A percentile compares a stretch with the other conserved stretches of the same genome.
Evolutionary conservation across 352 stramenopile genomes (phyloP).

Genomic region (Phytophthora sojae): DNA sequence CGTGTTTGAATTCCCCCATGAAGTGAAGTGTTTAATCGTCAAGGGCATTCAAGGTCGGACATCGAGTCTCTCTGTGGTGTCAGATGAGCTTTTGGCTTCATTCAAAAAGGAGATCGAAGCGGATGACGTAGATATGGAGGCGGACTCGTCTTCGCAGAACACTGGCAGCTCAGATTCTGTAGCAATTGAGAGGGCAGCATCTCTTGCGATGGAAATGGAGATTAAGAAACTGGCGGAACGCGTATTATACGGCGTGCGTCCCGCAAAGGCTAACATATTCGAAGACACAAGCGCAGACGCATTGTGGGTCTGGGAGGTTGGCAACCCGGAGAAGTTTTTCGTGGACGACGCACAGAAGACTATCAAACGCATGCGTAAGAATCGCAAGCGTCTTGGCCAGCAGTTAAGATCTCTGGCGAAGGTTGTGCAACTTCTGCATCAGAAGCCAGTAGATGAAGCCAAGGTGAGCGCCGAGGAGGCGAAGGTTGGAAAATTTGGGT

Average conservation of each 20-base stretch:
- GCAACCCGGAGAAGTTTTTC: constrained; percentile 79
- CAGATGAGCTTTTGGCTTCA: constrained; percentile 37
- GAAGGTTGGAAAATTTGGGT: constrained; percentile 82
- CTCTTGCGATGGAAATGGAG: constrained; percentile 79
- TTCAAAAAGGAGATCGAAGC: constrained; percentile 36
- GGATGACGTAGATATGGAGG: constrained; percentile 14
- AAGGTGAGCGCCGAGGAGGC: constrained; percentile 85
- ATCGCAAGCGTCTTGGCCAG: constrained; percentile 76
- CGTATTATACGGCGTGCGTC: constrained; percentile 67
- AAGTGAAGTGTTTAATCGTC: constrained; percentile 63
- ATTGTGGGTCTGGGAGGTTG: constrained; percentile 88
- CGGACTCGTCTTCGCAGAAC: neutral
- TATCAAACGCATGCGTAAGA: constrained; percentile 82
- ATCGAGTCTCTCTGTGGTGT: constrained; percentile 50
- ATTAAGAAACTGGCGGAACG: constrained; percentile 90
- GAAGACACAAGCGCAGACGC: constrained; percentile 80
- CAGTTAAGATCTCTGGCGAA: constrained; percentile 76
- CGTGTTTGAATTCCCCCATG: constrained; percentile 43
- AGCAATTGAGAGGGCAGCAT: constrained; percentile 23
- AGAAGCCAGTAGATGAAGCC: constrained; percentile 72
- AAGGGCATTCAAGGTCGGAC: constrained; percentile 54
- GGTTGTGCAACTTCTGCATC: constrained; percentile 74
- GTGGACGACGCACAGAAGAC: constrained; percentile 69
- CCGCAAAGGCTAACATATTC: constrained; percentile 78
- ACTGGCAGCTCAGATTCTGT: constrained; percentile 12